Percentiles rank a stretch among this genome's conserved stretches.
Conservation (phyloP, 768 basidiomycete species). For the Mycena pura region DNA sequence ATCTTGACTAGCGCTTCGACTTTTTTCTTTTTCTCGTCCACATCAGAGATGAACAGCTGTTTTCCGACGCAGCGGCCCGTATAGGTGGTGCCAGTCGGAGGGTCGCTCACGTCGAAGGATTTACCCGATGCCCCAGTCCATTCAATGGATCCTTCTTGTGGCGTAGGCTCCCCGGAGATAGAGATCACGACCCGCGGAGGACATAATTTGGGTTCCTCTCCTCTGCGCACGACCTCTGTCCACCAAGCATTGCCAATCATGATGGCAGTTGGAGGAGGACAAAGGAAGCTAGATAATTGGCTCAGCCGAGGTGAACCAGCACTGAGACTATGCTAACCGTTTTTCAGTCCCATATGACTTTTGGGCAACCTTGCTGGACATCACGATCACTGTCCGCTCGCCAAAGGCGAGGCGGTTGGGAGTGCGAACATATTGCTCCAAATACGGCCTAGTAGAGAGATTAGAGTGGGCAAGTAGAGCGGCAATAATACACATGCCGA, state of each 20-base stretch:
- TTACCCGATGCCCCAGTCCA: conserved; percentile 90
- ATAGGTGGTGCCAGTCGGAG: conserved; percentile 84
- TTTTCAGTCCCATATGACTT: conserved; percentile 98
- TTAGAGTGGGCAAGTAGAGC: conserved; percentile 16
- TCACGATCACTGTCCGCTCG: conserved; percentile 93
- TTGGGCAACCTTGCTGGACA: conserved; percentile 98
- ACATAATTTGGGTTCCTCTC: conserved; percentile 75
- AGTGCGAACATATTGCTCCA: conserved; percentile 86
- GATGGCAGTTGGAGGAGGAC: conserved; percentile 92
- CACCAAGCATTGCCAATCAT: conserved; percentile 97
- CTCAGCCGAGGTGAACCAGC: conserved; percentile 7
- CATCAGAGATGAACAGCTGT: conserved; percentile 93
- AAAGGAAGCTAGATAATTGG: conserved; percentile 69
- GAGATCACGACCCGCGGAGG: conserved; percentile 87
- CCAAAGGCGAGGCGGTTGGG: conserved; percentile 89
- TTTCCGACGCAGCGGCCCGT: conserved; percentile 94
- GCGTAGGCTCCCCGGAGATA: conserved; percentile 88
- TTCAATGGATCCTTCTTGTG: conserved; percentile 84
- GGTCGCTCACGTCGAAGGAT: conserved; percentile 80
- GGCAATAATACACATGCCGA: conserved; percentile 52
- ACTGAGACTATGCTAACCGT: conserved; percentile 54
- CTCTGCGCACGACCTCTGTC: conserved; percentile 78
- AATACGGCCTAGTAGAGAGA: conserved; percentile 62
- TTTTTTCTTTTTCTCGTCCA: conserved; percentile 94
- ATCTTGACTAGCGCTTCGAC: conserved; percentile 93